Evolutionary conservation across 805 yeast species (phyloP).

Genomic region (Isabelozyma gotoi): DNA sequence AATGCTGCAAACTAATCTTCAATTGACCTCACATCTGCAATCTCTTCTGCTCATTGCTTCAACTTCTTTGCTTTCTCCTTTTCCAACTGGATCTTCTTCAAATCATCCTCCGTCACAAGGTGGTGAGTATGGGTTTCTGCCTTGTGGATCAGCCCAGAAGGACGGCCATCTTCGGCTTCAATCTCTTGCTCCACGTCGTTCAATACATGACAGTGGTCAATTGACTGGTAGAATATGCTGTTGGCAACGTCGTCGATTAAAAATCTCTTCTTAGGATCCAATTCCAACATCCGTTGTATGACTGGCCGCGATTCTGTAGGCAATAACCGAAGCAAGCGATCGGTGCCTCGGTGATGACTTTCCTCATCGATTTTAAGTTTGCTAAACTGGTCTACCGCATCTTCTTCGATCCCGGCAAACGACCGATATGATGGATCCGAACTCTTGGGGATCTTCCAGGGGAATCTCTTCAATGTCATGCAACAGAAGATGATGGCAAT

Average conservation of each 20-base stretch:
- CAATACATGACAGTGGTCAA: constrained; percentile 51
- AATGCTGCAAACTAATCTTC: no score
- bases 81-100: constrained; percentile 36
- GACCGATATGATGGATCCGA: constrained; percentile 74
- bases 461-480: constrained; percentile 82
- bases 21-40: no score
- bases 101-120: constrained; percentile 65
- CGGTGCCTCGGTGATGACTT: constrained; percentile 54
- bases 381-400: constrained; percentile 11
- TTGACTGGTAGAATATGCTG: constrained; percentile 58
- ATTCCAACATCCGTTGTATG: constrained; percentile 61
- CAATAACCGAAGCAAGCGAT: constrained; percentile 65
- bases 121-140: constrained; percentile 59
- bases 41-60: constrained; percentile 12
- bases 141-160: constrained; percentile 9
- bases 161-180: constrained; percentile 7
- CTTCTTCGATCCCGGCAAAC: constrained; percentile 40
- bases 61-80: constrained; percentile 23
- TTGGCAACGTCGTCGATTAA: constrained; percentile 54
- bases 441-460: constrained; percentile 91
- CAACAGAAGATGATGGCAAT: constrained; percentile 90
- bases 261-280: constrained; percentile 59
- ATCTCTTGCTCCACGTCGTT: neutral
- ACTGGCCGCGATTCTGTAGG: constrained; percentile 66
- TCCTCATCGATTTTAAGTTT: constrained; percentile 4